Conservation (phyloP, 2,329 filamentous ascomycete genomes). For the Botrytis elliptica region DNA sequence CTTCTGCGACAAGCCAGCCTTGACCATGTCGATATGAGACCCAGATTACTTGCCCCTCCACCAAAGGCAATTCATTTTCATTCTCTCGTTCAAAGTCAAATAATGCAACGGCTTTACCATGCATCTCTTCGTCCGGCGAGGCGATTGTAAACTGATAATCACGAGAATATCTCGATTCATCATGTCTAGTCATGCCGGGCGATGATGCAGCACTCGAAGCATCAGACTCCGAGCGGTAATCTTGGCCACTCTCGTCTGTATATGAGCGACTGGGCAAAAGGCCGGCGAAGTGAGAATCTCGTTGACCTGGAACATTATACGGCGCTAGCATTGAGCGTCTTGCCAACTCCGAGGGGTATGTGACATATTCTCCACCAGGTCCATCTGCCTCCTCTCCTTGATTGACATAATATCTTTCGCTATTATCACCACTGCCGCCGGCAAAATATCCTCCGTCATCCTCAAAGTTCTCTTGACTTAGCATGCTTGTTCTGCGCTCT, state of each 20-base stretch:
- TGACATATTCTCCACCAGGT: constrained; percentile 76
- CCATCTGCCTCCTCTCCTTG: constrained; percentile 70
- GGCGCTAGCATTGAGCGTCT: constrained; percentile 52
- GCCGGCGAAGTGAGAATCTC: constrained; percentile 55
- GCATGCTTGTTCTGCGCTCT: constrained; percentile 43
- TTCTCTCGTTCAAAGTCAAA: constrained; percentile 96
- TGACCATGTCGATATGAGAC: constrained; percentile 95
- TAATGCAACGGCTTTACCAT: constrained; percentile 90
- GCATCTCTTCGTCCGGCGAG: constrained; percentile 95
- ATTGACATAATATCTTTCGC: constrained; percentile 72
- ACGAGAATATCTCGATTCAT: constrained; percentile 79
- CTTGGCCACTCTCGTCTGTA: constrained; percentile 42
- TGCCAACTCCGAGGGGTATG: constrained; percentile 67
- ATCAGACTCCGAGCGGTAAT: constrained; percentile 53
- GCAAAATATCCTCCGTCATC: constrained; percentile 66
- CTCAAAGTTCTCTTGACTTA: constrained; percentile 53
- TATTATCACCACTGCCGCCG: constrained; percentile 66
- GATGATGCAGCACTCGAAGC: constrained; percentile 59
- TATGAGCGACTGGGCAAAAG: constrained; percentile 43
- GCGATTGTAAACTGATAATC: constrained; percentile 96
- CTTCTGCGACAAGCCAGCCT: constrained; percentile 95
- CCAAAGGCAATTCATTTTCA: constrained; percentile 89
- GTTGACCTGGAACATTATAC: constrained; percentile 47
- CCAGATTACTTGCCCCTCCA: constrained; percentile 94
- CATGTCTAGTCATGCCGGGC: constrained; percentile 56